These are phyloP conservation scores for Penicillium parvum DNA, from an alignment of 495 filamentous ascomycete species.

Conservation along the genomic window DNA sequence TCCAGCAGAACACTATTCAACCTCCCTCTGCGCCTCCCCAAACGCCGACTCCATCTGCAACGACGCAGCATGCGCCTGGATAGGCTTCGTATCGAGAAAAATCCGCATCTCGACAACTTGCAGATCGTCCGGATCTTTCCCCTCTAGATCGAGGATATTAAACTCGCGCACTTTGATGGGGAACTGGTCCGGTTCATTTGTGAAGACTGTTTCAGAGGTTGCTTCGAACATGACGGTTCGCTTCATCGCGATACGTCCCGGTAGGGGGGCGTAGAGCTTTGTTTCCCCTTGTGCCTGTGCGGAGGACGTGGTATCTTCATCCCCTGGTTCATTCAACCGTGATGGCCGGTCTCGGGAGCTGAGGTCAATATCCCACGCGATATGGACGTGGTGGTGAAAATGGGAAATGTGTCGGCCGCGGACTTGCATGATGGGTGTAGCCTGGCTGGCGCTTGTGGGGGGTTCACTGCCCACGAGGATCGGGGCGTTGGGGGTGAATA, in stretches of 20 bases:
- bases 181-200: slow-evolving; percentile 22
- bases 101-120: slow-evolving; percentile 22
- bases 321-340: too few relatives aligned
- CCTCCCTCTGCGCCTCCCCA: slow-evolving; percentile 2
- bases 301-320: too few relatives aligned
- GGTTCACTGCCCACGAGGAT: slow-evolving; percentile 18
- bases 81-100: slow-evolving; percentile 17
- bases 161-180: slow-evolving; percentile 19
- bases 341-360: background rate
- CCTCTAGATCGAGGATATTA: slow-evolving; percentile 21
- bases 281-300: background rate
- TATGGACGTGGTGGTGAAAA: slow-evolving; percentile 18
- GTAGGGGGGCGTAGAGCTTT: slow-evolving; percentile 9
- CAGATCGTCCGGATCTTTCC: slow-evolving; percentile 3
- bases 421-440: slow-evolving; percentile 16
- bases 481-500: slow-evolving; percentile 17
- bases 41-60: slow-evolving; percentile 11
- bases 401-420: slow-evolving; percentile 11
- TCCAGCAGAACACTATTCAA: background rate
- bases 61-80: slow-evolving; percentile 17
- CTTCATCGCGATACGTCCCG: slow-evolving; percentile 8
- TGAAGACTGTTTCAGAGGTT: slow-evolving; percentile 17
- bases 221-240: slow-evolving; percentile 27
- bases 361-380: slow-evolving; percentile 25
- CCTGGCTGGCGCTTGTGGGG: slow-evolving; percentile 4